These are phyloP conservation scores for Starmerella cellae DNA, from an alignment of 805 yeast genomes.

Conservation along the genomic window DNA sequence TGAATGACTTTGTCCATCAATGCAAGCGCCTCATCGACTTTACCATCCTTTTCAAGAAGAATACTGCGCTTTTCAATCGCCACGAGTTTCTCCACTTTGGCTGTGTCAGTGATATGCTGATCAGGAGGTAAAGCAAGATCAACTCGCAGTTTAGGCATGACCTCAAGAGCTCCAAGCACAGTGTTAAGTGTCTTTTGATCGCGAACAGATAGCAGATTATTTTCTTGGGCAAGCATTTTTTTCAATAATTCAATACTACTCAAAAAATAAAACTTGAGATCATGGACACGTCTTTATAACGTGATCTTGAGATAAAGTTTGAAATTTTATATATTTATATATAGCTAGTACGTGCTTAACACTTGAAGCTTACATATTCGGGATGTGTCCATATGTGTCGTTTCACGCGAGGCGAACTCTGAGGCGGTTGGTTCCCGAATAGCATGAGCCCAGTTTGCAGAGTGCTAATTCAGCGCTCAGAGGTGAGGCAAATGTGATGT, in stretches of 20 bases:
- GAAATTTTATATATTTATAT: too few species aligned
- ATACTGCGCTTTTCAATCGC: conserved; percentile 20
- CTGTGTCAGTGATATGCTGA: conserved; percentile 9
- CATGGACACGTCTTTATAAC: too few species aligned
- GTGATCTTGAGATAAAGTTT: too few species aligned
- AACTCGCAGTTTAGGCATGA: not conserved
- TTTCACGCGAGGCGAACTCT: conserved; percentile 12
- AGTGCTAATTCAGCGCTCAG: conserved; percentile 11
- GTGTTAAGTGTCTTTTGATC: not conserved
- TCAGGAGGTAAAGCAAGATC: conserved; percentile 21
- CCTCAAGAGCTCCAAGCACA: not conserved
- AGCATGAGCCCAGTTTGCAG: conserved; percentile 1
- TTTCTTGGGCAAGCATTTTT: not conserved
- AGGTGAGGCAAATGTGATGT: conserved; percentile 12
- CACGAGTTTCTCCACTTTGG: conserved; percentile 15
- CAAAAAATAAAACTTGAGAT: too few species aligned
- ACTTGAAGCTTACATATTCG: too few species aligned
- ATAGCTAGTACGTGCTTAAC: too few species aligned
- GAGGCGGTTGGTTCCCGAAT: conserved; percentile 2
- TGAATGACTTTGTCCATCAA: conserved; percentile 19
- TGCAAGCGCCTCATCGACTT: conserved; percentile 11
- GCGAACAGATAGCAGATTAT: not conserved
- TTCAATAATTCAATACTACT: not conserved
- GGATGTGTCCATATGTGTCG: too few species aligned
- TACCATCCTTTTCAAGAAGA: conserved; percentile 7